Conservation (phyloP, 1,284 basidiomycete species). For the Sporisorium graminicola region DNA sequence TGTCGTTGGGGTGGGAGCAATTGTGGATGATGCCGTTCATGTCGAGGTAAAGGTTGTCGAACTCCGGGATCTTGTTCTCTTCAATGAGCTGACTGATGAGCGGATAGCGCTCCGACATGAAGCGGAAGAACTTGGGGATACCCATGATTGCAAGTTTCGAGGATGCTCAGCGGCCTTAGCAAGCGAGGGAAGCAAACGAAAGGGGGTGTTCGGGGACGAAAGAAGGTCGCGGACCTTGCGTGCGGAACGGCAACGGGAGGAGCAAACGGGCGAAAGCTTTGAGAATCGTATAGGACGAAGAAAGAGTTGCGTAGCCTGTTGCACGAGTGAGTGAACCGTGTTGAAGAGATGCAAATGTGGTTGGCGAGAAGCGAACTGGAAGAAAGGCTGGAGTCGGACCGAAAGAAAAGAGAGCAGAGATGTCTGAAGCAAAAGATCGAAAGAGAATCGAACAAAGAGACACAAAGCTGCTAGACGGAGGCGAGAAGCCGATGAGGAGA, state of each 20-base stretch:
- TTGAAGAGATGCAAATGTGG: constrained; percentile 32
- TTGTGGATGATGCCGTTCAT: constrained; percentile 98
- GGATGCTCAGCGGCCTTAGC: constrained; percentile 14
- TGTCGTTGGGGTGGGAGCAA: constrained; percentile 85
- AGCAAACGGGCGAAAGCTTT: constrained; percentile 2
- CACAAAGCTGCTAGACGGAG: constrained; percentile 41
- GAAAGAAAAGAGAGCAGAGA: constrained; percentile 16
- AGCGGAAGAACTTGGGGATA: constrained; percentile 74
- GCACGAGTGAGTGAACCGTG: not conserved
- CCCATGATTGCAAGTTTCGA: constrained; percentile 41
- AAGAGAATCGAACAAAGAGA: constrained; percentile 15
- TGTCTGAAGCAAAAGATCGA: constrained; percentile 14
- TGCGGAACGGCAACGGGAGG: not conserved
- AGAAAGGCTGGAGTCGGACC: constrained; percentile 13
- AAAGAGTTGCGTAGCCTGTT: constrained; percentile 4
- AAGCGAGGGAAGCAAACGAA: not conserved
- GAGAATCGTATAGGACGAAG: not conserved
- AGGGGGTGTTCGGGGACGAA: not conserved
- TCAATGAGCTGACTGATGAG: constrained; percentile 97
- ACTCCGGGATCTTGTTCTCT: constrained; percentile 95
- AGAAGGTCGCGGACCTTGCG: constrained; percentile 5
- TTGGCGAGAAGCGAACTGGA: constrained; percentile 14
- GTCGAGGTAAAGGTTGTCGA: constrained; percentile 87
- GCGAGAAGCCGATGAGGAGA: constrained; percentile 40
- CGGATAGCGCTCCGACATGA: constrained; percentile 89